Base-by-base conservation (phyloP, 2,329 filamentous ascomycete species). In the Apiospora aurea region DNA sequence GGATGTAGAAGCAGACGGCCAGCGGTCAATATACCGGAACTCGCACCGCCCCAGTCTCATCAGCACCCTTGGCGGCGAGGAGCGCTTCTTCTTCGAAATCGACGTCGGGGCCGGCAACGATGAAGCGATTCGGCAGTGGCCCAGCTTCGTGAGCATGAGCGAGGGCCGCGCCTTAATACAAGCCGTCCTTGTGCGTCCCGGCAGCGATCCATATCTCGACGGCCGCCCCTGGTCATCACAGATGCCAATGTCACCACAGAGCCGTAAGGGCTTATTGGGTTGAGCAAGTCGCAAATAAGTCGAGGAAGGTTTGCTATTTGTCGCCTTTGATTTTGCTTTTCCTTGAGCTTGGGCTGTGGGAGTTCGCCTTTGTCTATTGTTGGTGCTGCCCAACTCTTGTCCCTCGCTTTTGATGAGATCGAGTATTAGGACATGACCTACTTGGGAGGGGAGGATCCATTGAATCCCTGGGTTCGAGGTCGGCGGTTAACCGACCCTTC, bases 1-100 rank as follows among this genome's bases (percentile, higher is more conserved):
- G 43, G 69, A 70, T 24, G 67, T 18, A 10, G 46, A 51, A 10
- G 26, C 21, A n/a, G 46, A 53, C 34, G 53, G 26, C 14, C 13
- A 18, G 29, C 10, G 51, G 26, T 34, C 26, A 5, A 8, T 16
- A 4, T 61, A 72, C 24, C 13, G 68, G 10, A 43, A 47, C 21
- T 72, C 71, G 24, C 71, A 69, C 4, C 51, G 49, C 11, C 49
- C 49, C n/a, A 70, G 69, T 41, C 38, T 64, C 18, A 69, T 49
- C 47, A 68, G 64, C 34, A 66, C 34, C 29, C 46, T 47, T 13
- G 29, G 26, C 41, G 24, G 4, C 21, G 51, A 57, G 14, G 51
- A 61, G 38, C 69, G 69, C 29, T 71, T 71, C 41, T 67, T 68
- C 34, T 73, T 73, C n/a, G 72, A 73, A 29, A 70, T 73, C 61